Conservation (phyloP, 257 asterid species). For the Gentiana dahurica region DNA sequence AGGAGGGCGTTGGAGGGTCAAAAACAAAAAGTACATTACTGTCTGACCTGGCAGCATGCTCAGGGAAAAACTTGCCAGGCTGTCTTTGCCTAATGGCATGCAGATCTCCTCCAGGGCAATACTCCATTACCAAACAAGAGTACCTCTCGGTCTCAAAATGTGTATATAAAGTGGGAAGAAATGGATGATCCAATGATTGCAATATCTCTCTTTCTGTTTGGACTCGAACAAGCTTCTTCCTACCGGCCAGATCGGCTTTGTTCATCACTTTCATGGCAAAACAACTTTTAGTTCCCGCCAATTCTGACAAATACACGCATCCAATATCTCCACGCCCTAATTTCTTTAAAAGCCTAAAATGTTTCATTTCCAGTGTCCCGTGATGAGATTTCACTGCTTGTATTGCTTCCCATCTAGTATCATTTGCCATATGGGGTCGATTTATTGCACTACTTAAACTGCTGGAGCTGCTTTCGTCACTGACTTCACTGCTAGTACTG, state of each 20-base stretch:
- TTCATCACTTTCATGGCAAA: slow-evolving; percentile 74
- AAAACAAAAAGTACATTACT: not conserved
- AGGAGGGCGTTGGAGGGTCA: no score
- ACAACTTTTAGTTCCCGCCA: slow-evolving; percentile 42
- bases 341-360: slow-evolving; percentile 39
- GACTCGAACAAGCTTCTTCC: slow-evolving; percentile 53
- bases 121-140: slow-evolving; percentile 61
- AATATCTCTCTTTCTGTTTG: slow-evolving; percentile 60
- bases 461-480: slow-evolving; percentile 58
- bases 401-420: slow-evolving; percentile 56
- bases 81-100: slow-evolving; percentile 54
- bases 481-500: slow-evolving; percentile 45
- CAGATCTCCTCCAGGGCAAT: slow-evolving; percentile 55
- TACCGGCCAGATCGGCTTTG: slow-evolving; percentile 39
- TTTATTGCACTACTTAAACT: slow-evolving; percentile 29
- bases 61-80: slow-evolving; percentile 46
- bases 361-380: slow-evolving; percentile 37
- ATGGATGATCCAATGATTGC: slow-evolving; percentile 54
- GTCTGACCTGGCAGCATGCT: slow-evolving; percentile 54
- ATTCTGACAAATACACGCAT: slow-evolving; percentile 43
- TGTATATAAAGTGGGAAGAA: slow-evolving; percentile 52
- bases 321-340: slow-evolving; percentile 54
- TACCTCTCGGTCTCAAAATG: slow-evolving; percentile 53
- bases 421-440: slow-evolving; percentile 59
- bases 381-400: slow-evolving; percentile 40